Conservation (phyloP, 768 basidiomycete genomes). For the Tylopilus balloui region DNA sequence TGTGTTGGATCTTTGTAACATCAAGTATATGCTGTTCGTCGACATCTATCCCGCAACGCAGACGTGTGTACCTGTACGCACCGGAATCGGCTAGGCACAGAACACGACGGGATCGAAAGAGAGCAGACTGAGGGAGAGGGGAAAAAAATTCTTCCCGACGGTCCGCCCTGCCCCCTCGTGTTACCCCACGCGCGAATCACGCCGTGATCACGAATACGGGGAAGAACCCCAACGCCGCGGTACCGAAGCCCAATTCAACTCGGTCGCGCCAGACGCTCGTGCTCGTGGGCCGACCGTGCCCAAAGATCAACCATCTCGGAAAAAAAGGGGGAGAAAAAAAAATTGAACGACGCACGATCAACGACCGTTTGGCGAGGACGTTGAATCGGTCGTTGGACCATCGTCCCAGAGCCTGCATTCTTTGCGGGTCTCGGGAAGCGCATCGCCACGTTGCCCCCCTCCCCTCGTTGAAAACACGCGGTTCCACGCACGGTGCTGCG, state of each 20-base stretch:
- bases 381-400: no score
- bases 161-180: slow-evolving; percentile 1
- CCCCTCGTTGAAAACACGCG: slow-evolving; percentile 30
- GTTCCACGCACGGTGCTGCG: slow-evolving; percentile 7
- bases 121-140: not conserved
- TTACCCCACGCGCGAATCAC: not conserved
- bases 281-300: no score
- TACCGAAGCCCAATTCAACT: slow-evolving; percentile 5
- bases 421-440: slow-evolving; percentile 1
- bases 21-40: no score
- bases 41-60: no score
- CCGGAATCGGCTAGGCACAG: no score
- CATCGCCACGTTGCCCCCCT: not conserved
- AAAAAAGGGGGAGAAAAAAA: no score
- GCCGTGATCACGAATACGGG: not conserved
- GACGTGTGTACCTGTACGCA: no score
- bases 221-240: slow-evolving; percentile 4
- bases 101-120: no score
- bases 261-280: not conserved
- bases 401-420: not conserved
- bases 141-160: not conserved
- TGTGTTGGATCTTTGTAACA: no score
- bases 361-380: no score
- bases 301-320: no score
- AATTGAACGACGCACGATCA: no score